These are phyloP conservation scores for Medicago arabica DNA, from an alignment of 306 rosid species.

Conservation along the genomic window DNA sequence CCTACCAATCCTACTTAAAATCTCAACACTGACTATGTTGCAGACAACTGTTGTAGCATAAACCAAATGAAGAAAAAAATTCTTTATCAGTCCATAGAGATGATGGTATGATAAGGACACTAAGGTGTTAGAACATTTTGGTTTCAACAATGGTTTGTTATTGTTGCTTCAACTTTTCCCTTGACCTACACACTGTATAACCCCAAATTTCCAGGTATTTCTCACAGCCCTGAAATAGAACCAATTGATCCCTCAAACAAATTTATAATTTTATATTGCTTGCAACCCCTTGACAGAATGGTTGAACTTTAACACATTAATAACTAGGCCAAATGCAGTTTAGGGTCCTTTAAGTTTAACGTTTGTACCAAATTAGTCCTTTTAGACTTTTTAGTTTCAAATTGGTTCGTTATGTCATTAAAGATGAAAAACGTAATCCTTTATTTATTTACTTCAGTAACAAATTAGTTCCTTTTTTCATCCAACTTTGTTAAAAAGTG, in stretches of 20 bases:
- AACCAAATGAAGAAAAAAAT: background rate
- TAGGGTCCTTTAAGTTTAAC: too few relatives aligned
- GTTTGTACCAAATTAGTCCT: too few relatives aligned
- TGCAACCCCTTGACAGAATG: conserved; percentile 27
- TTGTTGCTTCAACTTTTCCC: background rate
- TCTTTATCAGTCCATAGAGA: background rate
- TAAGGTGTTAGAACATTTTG: background rate
- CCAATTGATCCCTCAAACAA: conserved; percentile 26
- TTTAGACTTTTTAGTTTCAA: too few relatives aligned
- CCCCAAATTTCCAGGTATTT: conserved; percentile 12
- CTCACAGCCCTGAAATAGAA: conserved; percentile 18
- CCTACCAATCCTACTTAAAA: too few relatives aligned
- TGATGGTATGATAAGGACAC: background rate
- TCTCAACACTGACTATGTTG: too few relatives aligned
- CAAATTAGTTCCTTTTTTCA: too few relatives aligned
- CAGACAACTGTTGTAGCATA: background rate
- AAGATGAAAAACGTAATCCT: too few relatives aligned
- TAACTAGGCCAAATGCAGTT: background rate
- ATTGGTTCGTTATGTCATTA: too few relatives aligned
- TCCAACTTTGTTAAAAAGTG: too few relatives aligned
- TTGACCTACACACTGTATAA: background rate
- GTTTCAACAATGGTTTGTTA: background rate
- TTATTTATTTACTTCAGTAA: too few relatives aligned
- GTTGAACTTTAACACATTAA: conserved; percentile 21
- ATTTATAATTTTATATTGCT: conserved; percentile 14